Evolutionary conservation across 345 rosid genomes (phyloP).

Genomic region (Populus tremula): DNA sequence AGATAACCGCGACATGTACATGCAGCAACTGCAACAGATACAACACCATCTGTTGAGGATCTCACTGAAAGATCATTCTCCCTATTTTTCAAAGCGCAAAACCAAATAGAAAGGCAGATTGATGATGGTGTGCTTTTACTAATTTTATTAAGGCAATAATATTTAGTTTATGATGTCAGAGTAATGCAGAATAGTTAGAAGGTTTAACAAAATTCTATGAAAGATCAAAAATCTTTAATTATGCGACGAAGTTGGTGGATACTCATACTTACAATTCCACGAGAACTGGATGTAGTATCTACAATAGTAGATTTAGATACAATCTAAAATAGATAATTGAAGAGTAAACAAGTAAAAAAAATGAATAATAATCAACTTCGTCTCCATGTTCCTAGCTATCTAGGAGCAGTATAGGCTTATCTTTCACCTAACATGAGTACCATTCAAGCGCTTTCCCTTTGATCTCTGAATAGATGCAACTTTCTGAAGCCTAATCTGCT

Average conservation of each 20-base stretch:
- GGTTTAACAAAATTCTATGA: neutral
- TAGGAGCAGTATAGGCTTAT: neutral
- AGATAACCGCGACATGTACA: too few species aligned
- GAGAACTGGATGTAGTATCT: neutral
- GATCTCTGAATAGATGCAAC: slow-evolving; percentile 52
- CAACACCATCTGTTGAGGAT: neutral
- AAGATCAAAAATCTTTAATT: neutral
- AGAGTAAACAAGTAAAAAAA: neutral
- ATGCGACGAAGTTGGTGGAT: neutral
- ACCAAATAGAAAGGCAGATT: neutral
- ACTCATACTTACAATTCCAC: neutral
- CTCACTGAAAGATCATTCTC: neutral
- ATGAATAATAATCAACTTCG: neutral
- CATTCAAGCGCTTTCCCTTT: slow-evolving; percentile 31
- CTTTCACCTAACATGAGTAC: slow-evolving; percentile 26
- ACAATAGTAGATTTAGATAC: neutral
- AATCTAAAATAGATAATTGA: neutral
- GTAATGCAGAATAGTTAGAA: neutral
- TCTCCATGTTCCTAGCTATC: neutral
- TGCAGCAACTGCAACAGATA: neutral
- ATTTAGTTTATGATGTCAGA: neutral
- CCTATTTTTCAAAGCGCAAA: neutral
- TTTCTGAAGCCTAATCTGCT: slow-evolving; percentile 86
- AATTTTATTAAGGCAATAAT: neutral
- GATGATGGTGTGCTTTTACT: neutral